Percentiles rank a stretch among this genome's conserved stretches.
Evolutionary conservation across 2,329 filamentous ascomycete genomes (phyloP).

Genomic region (Trichoderma citrinoviride): DNA sequence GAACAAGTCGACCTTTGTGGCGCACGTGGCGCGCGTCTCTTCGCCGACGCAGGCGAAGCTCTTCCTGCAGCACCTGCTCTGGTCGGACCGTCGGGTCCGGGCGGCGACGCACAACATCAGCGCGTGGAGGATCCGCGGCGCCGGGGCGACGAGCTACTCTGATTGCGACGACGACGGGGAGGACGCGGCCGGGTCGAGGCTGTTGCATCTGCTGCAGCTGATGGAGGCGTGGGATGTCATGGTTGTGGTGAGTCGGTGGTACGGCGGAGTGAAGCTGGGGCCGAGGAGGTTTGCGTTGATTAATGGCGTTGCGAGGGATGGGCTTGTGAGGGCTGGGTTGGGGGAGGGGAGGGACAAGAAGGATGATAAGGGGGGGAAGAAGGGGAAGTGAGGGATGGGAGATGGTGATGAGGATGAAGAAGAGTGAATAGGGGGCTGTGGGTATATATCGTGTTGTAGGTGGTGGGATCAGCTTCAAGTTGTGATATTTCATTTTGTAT

Average conservation of each 20-base stretch:
- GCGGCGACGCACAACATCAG: slow-evolving; percentile 92
- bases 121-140: slow-evolving; percentile 77
- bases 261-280: slow-evolving; percentile 84
- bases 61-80: slow-evolving; percentile 72
- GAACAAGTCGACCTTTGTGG: slow-evolving; percentile 85
- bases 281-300: slow-evolving; percentile 89
- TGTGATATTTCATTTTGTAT: background rate
- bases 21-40: slow-evolving; percentile 67
- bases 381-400: background rate
- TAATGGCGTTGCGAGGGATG: slow-evolving; percentile 80
- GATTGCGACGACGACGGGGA: slow-evolving; percentile 97
- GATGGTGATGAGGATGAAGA: background rate
- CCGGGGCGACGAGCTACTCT: slow-evolving; percentile 59
- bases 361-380: background rate
- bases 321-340: slow-evolving; percentile 73
- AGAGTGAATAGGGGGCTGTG: background rate
- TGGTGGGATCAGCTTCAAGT: no score
- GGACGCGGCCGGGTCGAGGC: slow-evolving; percentile 79
- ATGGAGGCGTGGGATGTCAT: slow-evolving; percentile 93
- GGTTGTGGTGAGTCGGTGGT: slow-evolving; percentile 94
- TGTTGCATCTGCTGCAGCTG: slow-evolving; percentile 88
- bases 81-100: slow-evolving; percentile 80
- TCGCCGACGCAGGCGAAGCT: slow-evolving; percentile 68
- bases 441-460: background rate
- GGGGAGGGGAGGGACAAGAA: slow-evolving; percentile 29